Evolutionary conservation across 2,329 filamentous ascomycete genomes (phyloP), one percentile per base, ranked within the genome.

Genomic region (Macrophomina pseudophaseolina): DNA sequence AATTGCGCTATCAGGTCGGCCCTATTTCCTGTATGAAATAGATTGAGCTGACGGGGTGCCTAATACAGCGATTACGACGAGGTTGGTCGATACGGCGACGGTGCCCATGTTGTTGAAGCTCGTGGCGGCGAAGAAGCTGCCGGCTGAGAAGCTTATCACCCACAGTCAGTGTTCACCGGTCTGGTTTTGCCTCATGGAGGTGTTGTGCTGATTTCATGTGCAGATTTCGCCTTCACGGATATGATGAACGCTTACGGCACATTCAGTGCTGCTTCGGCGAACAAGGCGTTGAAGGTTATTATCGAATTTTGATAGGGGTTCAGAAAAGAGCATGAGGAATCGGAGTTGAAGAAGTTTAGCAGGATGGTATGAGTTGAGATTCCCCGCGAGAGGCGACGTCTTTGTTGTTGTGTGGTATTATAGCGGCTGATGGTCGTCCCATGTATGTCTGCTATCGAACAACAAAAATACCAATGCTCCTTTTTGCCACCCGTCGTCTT

Each of bases 31-130:
- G 40, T 18, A 12, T 23, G 46, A 2, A 28, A 18, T 49, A 28
- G 23, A 6, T 16, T 14, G n/a, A 8, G 40, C 58, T 62, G 23
- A 62, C 44, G 40, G 1, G 6, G 35, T 38, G 35, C 35, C 16
- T 11, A 18, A 9, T 6, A 1, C 7, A 81, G 80, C 75, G 35
- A 82, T 85, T 62, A 84, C 81, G 0, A 85, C 82, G 1, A 73
- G 79, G 12, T 74, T 85, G 0, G 82, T 85, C 4, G 81, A 85
- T 69, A 80, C 82, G 0, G 77, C 77, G 2, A 81, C 83, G 0
- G 83, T 81, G 9, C 82, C 83, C 0, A 84, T 83, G 79, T 73
- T 85, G 14, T 69, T 85, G n/a, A 82, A 81, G 69, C 72, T 84
- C 11, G 79, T 82, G 12, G 70, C 76, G 32, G 74, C 82, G 0